Percentiles rank a stretch among this genome's conserved stretches.
These are phyloP conservation scores for Gnaphalium uliginosum DNA, from an alignment of 129 eudicot genomes.

Conservation along the genomic window DNA sequence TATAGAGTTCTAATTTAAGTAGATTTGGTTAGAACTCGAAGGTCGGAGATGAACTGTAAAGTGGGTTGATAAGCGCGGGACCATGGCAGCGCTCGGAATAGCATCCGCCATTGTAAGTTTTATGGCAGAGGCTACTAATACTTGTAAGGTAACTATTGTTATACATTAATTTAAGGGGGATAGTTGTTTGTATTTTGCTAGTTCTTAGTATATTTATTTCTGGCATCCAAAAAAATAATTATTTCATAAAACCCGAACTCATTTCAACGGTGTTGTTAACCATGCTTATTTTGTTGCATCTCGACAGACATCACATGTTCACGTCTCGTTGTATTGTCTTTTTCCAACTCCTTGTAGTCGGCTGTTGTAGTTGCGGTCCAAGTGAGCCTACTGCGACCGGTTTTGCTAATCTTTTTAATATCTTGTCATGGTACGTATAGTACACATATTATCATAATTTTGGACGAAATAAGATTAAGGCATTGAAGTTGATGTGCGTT, in stretches of 20 bases:
- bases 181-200: no score
- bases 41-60: slow-evolving; percentile 20
- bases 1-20: background rate
- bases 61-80: slow-evolving; percentile 6
- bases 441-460: no score
- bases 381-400: background rate
- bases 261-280: background rate
- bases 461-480: no score
- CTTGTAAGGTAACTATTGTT: slow-evolving; percentile 30
- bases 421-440: background rate
- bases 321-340: background rate
- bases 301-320: background rate
- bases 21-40: background rate
- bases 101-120: slow-evolving; percentile 21
- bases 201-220: no score
- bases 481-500: no score
- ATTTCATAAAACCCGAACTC: background rate
- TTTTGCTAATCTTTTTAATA: background rate
- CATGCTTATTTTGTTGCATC: background rate
- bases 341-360: background rate
- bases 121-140: slow-evolving; percentile 22
- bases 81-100: slow-evolving; percentile 24
- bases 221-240: no score
- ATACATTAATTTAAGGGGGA: no score
- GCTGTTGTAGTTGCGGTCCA: background rate